These are phyloP conservation scores for Anthracocystis walkeri DNA, from an alignment of 1,284 basidiomycete genomes.

Conservation along the genomic window DNA sequence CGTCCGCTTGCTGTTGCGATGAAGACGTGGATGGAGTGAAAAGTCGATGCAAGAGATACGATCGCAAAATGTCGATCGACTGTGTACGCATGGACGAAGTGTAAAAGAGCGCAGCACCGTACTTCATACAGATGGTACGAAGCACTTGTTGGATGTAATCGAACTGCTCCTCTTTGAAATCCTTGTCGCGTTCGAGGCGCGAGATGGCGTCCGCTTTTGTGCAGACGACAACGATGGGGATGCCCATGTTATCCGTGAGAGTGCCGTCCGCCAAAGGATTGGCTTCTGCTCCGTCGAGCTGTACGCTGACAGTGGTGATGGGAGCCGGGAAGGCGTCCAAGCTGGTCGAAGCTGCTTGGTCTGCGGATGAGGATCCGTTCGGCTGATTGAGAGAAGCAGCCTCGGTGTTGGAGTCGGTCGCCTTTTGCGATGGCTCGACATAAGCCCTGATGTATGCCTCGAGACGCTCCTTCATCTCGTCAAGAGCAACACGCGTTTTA, in stretches of 20 bases:
- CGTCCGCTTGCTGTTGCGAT: conserved; percentile 4
- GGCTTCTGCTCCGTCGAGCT: conserved; percentile 63
- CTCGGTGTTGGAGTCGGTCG: conserved; percentile 9
- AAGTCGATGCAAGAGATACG: conserved; percentile 86
- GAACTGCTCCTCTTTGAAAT: conserved; percentile 84
- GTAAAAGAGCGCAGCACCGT: conserved; percentile 92
- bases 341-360: background rate
- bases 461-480: conserved; percentile 82
- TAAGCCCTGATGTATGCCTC: conserved; percentile 90
- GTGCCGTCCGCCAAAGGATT: conserved; percentile 52
- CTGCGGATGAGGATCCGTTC: background rate
- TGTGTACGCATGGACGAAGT: conserved; percentile 81
- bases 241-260: conserved; percentile 74
- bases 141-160: conserved; percentile 95
- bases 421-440: conserved; percentile 77
- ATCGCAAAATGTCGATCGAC: conserved; percentile 83
- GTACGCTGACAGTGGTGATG: conserved; percentile 72
- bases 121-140: conserved; percentile 89
- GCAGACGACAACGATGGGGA: conserved; percentile 89
- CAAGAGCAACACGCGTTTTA: conserved; percentile 71
- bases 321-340: conserved; percentile 69
- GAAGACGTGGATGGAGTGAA: conserved; percentile 76
- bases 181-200: conserved; percentile 69
- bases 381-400: background rate
- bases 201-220: conserved; percentile 74